Evolutionary conservation across 495 filamentous ascomycete genomes (phyloP), one percentile per base, ranked within the genome.

Genomic region (Penicillium daleae): DNA sequence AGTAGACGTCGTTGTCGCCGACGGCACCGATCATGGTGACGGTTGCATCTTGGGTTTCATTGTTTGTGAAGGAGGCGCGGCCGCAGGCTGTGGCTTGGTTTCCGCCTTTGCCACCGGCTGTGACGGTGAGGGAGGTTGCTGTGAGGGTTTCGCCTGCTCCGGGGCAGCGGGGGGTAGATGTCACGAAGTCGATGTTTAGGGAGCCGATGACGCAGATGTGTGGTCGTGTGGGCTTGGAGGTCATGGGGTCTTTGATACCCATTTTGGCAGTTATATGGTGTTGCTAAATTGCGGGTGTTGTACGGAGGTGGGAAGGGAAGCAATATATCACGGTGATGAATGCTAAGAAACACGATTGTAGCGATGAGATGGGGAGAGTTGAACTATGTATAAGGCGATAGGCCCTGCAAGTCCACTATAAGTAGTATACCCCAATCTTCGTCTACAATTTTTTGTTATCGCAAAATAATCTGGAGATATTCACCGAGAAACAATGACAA

Each of bases 141-240:
- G 67, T 72, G 9, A 72, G 65, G 12, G 70, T 72, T 66, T 72
- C 70, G 40, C 70, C 70, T 8, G 67, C 51, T 0, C 44, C 57
- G 2, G 70, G 67, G 52, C 67, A 72, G 24, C 67, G 70, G 0
- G 70, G 64, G 10, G 67, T 72, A 29, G 64, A 56, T 19, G 70
- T 72, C 1, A 70, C 70, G 52, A 72, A 72, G 62, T 72, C 70
- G 58, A 72, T 70, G 42, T 72, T 72, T 37, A 72, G 51, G 29
- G 67, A 70, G 54, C 70, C 70, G 37, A 72, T 68, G 4, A 72
- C 63, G 52, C 57, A 59, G 60, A 72, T 64, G 39, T 65, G 64
- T 39, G 66, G 57, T 35, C 24, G 15, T 42, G 53, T 32, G n/a
- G 59, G 19, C 9, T 31, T 48, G 22, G 27, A 44, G n/a, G 59